Conservation (phyloP, 352 stramenopile species). For the Pythium aphanidermatum region DNA sequence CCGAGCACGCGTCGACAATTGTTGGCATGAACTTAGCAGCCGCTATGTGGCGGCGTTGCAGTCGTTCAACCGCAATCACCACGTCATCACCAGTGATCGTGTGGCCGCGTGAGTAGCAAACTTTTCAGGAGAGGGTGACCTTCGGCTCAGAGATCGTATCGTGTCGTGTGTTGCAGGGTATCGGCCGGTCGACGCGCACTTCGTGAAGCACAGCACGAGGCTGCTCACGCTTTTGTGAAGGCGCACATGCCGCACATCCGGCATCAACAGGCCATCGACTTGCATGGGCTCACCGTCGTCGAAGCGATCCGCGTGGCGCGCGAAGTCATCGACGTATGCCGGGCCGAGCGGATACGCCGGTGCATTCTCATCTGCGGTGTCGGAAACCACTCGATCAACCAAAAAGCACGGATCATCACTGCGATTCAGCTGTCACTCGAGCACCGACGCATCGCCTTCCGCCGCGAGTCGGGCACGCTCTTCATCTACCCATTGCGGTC, state of each 20-base stretch:
- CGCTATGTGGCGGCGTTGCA: constrained; percentile 49
- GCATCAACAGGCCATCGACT: constrained; percentile 47
- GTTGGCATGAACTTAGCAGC: constrained; percentile 44
- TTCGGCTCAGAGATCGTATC: too few species aligned
- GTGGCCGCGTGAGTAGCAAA: constrained; percentile 60
- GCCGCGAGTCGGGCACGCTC: constrained; percentile 45
- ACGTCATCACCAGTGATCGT: constrained; percentile 44
- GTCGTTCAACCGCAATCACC: constrained; percentile 50
- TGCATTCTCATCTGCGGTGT: constrained; percentile 60
- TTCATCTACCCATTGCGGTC: constrained; percentile 62
- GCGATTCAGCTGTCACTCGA: constrained; percentile 54
- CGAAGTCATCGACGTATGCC: constrained; percentile 56
- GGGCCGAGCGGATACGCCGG: constrained; percentile 45
- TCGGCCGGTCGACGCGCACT: constrained; percentile 39
- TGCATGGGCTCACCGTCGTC: constrained; percentile 66
- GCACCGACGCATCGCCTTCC: constrained; percentile 51
- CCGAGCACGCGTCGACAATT: constrained; percentile 46
- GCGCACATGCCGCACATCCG: constrained; percentile 42
- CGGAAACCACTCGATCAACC: constrained; percentile 61
- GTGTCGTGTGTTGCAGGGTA: constrained; percentile 26
- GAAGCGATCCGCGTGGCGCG: constrained; percentile 50
- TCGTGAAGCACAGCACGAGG: constrained; percentile 56
- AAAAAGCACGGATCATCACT: constrained; percentile 52
- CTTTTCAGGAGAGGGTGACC: too few species aligned
- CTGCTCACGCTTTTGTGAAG: constrained; percentile 54